These are phyloP conservation scores for Scenedesmus sp. DNA, from an alignment of 163 green algal genomes.

Conservation along the genomic window DNA sequence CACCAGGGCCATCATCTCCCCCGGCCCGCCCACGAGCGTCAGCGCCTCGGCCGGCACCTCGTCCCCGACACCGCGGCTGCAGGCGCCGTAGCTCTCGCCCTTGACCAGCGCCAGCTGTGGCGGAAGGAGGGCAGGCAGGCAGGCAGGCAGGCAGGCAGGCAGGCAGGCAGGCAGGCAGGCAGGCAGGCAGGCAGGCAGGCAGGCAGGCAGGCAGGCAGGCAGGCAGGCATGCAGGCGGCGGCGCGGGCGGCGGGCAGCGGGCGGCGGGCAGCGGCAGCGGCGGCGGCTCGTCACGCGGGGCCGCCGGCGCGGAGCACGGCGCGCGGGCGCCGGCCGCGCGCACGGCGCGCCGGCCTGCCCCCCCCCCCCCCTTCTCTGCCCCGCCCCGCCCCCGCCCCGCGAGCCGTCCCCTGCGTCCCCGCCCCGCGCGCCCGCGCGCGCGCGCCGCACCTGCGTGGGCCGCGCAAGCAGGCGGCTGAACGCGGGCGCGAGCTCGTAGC, in stretches of 20 bases:
- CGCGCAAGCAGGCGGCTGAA: slow-evolving; percentile 82
- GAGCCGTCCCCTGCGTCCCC: too few relatives aligned
- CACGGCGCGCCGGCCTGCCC: neutral
- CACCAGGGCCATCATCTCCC: slow-evolving; percentile 63
- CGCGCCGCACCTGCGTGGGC: slow-evolving; percentile 54
- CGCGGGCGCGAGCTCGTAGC: slow-evolving; percentile 92
- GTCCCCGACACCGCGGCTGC: slow-evolving; percentile 21
- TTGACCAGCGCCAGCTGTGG: slow-evolving; percentile 77
- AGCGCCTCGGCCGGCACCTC: slow-evolving; percentile 24
- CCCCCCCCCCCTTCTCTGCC: neutral
- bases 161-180: neutral
- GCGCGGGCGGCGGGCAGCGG: too few relatives aligned
- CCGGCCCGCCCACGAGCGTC: slow-evolving; percentile 35
- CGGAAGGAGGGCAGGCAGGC: neutral
- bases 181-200: neutral
- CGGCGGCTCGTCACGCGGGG: neutral
- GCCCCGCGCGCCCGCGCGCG: neutral
- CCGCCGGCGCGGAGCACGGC: neutral
- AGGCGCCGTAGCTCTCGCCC: slow-evolving; percentile 52
- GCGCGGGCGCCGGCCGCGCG: neutral
- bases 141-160: neutral
- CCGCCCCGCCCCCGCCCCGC: neutral
- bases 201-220: neutral
- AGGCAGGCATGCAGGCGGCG: neutral
- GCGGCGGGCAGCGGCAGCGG: neutral